Evolutionary conservation across 2,329 filamentous ascomycete species (phyloP), one percentile per base, ranked within the genome.

Genomic region (Stagonosporopsis chrysanthemi): DNA sequence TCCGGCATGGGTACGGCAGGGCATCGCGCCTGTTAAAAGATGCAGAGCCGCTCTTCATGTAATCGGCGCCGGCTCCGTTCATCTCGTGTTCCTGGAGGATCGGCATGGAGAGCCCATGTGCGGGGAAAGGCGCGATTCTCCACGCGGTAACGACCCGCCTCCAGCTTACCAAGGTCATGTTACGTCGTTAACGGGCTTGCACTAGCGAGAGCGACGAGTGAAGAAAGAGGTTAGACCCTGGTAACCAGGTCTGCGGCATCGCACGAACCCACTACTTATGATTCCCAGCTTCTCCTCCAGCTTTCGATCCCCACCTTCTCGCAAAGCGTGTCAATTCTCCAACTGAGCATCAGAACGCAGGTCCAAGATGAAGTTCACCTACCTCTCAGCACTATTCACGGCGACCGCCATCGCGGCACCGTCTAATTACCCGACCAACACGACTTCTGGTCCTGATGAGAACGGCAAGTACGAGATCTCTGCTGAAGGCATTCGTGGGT

Each of bases 381-480:
- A 63, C 42, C 54, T 65, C 40, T 52, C 69, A 26, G 57, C 68
- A 33, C 42, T 71, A 44, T 61, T 74, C 40, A 65, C 65, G 49
- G 67, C 69, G 29, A 61, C 69, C 56, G 65, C 68, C 8, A 24
- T 69, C 47, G 68, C 70, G 35, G 68, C 69, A 23, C 68, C 74
- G 65, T 68, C 71, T 48, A 52, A 55, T 28, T 43, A 59, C 23
- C 52, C 62, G 23, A 47, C 59, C 43, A 73, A 70, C 47, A 67
- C 69, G 8, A 50, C 63, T 24, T 52, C 54, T n/a, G 71, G 71
- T 9, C 72, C 74, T 38, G 71, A 77, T 53, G 62, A 73, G 44
- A 72, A 82, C 55, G 80, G 80, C 60, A 90, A 92, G 76, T 92
- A 91, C 79, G 88, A 87, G 80, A 86, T 92, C 74, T 79, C 82